Percentiles rank a stretch among this genome's conserved stretches.
Evolutionary conservation across 1,139 yeast genomes (phyloP).

Genomic region (Maudiozyma humilis): DNA sequence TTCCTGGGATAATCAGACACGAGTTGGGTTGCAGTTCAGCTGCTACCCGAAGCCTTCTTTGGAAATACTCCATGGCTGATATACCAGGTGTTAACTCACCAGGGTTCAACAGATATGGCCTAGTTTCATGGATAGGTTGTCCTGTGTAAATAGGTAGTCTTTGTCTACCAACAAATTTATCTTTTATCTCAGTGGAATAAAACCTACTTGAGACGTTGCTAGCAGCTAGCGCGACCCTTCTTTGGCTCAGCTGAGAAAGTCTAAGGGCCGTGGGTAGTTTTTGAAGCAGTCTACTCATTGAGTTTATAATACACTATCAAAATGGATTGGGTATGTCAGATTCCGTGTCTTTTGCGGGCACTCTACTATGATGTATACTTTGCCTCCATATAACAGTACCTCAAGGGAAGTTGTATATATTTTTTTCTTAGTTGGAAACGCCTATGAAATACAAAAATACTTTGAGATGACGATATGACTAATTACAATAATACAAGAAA

Average conservation of each 20-base stretch:
- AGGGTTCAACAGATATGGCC: slow-evolving; percentile 62
- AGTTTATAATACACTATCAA: too few relatives aligned
- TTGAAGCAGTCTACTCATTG: neutral
- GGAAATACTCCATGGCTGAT: slow-evolving; percentile 69
- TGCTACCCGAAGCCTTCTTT: slow-evolving; percentile 55
- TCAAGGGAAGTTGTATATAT: too few relatives aligned
- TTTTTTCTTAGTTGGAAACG: too few relatives aligned
- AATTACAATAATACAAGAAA: too few relatives aligned
- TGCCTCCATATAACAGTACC: too few relatives aligned
- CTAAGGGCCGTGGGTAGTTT: neutral
- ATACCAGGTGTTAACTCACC: slow-evolving; percentile 90
- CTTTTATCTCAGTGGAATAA: neutral
- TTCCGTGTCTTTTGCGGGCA: too few relatives aligned
- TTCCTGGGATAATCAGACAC: slow-evolving; percentile 68
- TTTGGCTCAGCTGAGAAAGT: neutral
- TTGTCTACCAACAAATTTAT: slow-evolving; percentile 13
- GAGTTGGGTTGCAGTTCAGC: slow-evolving; percentile 53
- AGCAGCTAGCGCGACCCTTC: neutral
- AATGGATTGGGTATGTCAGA: too few relatives aligned
- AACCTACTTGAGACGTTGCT: neutral
- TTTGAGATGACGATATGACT: too few relatives aligned
- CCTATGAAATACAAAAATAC: too few relatives aligned
- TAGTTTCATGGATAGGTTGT: slow-evolving; percentile 79
- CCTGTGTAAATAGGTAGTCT: slow-evolving; percentile 41
- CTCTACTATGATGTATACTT: too few relatives aligned